Conservation (phyloP, 2,329 filamentous ascomycete genomes). For the Nemania sp. region DNA sequence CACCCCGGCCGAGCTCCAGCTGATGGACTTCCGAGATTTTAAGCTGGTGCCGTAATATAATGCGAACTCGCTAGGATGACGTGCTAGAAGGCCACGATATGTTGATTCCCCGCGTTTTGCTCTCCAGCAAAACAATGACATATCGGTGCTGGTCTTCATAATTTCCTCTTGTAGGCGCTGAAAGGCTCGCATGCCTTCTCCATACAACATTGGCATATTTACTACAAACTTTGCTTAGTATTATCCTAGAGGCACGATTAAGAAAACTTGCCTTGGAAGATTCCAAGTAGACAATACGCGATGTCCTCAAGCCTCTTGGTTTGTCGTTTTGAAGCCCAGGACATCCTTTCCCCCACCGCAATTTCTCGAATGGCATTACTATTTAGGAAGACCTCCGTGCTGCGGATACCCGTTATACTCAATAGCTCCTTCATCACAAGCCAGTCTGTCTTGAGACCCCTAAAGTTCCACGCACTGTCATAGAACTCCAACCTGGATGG, state of each 20-base stretch:
- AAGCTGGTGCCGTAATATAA: neutral
- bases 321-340: conserved; percentile 8
- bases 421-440: neutral
- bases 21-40: neutral
- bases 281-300: conserved; percentile 14
- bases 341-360: conserved; percentile 11
- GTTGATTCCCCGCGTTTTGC: neutral
- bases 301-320: conserved; percentile 13
- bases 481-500: conserved; percentile 8
- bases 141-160: neutral
- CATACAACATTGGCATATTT: conserved; percentile 20
- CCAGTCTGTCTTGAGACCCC: neutral
- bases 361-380: neutral
- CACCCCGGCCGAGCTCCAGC: neutral
- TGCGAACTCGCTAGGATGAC: conserved; percentile 8
- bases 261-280: conserved; percentile 18
- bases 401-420: neutral
- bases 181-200: conserved; percentile 15
- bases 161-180: conserved; percentile 16
- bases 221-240: neutral
- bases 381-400: neutral
- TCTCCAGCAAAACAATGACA: conserved; percentile 9
- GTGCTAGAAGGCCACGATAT: conserved; percentile 17
- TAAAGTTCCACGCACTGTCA: conserved; percentile 2
- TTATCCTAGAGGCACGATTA: neutral